Base-by-base conservation (phyloP, 176 grass and related monocot genomes). In the Juncus inflexus region DNA sequence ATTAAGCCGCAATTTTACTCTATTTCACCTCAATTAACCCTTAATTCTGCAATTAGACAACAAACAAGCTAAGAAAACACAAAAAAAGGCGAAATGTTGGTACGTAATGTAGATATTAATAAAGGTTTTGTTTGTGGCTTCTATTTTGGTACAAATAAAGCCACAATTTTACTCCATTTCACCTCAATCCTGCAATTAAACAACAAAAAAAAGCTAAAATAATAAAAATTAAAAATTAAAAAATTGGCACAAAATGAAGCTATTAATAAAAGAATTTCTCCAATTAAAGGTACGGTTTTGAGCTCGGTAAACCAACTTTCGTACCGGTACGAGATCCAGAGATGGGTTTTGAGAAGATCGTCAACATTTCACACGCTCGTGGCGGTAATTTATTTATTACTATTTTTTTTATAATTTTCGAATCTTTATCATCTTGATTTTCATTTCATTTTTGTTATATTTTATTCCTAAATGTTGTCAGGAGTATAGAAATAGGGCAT, bases 291-390 rank as follows among this genome's bases (percentile, higher is more conserved):
- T 74, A 80, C 58, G 73, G 41, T 58, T 75, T 90, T 65, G 84
- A 85, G 76, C 61, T 90, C 61, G 91, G 86, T 38, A 83, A 42
- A 49, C 91, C 86, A 78, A 85, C 83, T 1, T 90, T 95, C 75
- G 65, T 96, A 35, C 84, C 76, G 56, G 86, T 87, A 12, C 66
- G 9, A 52, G 78, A 87, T 80, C 76, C 76, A 5, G 86, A 87
- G 76, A 95, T 95, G 83, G 81, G 91, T 63, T 90, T 90, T 43
- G 86, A 95, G 78, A 96, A 85, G 37, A 85, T 96, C 61, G 81
- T 96, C 12, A 96, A 85, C 58, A 96, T 90, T 62, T 84, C 91
- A 73, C 84, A 96, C 85, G 73, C 84, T 70, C 79, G 73, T 60
- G 91, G 91, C 61, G 91, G 86, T 87, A 83, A 73, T 55, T 47